These are phyloP conservation scores for Arabidopsis lyrata DNA, from an alignment of 441 rosid species.

Conservation along the genomic window DNA sequence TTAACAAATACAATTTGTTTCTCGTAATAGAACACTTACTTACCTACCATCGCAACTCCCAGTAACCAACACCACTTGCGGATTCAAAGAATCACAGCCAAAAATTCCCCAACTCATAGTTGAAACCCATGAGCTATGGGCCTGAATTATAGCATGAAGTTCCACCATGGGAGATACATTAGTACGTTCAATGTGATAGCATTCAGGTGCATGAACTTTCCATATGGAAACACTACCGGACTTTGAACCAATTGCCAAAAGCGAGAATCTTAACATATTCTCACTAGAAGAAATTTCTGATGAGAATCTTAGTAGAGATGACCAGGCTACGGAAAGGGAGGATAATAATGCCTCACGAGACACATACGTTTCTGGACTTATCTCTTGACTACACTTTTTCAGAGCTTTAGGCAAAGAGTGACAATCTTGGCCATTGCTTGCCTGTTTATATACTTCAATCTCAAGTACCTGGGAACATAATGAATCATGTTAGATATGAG, in stretches of 20 bases:
- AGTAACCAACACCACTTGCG: slow-evolving; percentile 70
- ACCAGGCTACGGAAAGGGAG: slow-evolving; percentile 84
- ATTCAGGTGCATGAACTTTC: slow-evolving; percentile 73
- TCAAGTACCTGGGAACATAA: slow-evolving; percentile 51
- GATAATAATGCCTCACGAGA: slow-evolving; percentile 75
- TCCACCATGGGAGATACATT: slow-evolving; percentile 48
- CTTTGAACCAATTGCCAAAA: slow-evolving; percentile 89
- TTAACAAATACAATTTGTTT: slow-evolving; percentile 21
- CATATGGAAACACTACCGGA: slow-evolving; percentile 84
- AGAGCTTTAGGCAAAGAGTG: slow-evolving; percentile 43
- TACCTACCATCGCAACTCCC: slow-evolving; percentile 99
- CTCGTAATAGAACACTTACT: slow-evolving; percentile 47
- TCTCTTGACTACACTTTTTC: slow-evolving; percentile 47
- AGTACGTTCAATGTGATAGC: slow-evolving; percentile 68
- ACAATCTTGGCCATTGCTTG: slow-evolving; percentile 43
- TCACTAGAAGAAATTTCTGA: slow-evolving; percentile 47
- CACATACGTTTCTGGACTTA: slow-evolving; percentile 74
- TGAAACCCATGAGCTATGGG: slow-evolving; percentile 88
- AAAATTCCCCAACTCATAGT: slow-evolving; percentile 66
- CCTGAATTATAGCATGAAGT: slow-evolving; percentile 68
- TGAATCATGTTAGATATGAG: slow-evolving; percentile 14
- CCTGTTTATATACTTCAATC: slow-evolving; percentile 41
- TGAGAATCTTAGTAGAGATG: slow-evolving; percentile 65
- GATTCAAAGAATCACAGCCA: slow-evolving; percentile 58
- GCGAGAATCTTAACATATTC: slow-evolving; percentile 60